Evolutionary conservation across 169 alveolate species (phyloP), one percentile per base, ranked within the genome.

Genomic region (Cryptosporidium sp.): DNA sequence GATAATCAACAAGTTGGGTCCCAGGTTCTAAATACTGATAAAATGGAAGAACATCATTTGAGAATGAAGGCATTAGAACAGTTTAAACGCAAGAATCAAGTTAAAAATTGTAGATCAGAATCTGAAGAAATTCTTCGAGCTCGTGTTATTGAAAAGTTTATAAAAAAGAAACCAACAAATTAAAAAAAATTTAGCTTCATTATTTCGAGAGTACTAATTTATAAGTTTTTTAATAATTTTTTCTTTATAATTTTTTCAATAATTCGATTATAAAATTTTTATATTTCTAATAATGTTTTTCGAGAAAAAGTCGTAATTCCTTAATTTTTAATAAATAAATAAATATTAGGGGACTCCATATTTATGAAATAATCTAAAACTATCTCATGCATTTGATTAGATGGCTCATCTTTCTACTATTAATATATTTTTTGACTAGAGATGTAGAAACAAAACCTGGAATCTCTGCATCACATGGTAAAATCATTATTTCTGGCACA

Each of bases 401-500:
- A 21, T 73, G 86, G 86, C 9, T 55, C 29, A 51, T 70, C 62
- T n/a, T 73, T 52, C 18, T 59, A 9, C n/a, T 21, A 5, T 7
- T 55, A 23, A 23, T 73, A 58, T 37, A 33, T 31, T 71, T 23
- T 71, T 26, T 52, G 39, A 43, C n/a, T 29, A 26, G 33, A 43
- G n/a, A 73, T 9, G 86, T 73, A 14, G 86, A 52, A 55, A 45
- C 68, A 33, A 73, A 73, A 33, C 86, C 86, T 12, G 86, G 86
- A 26, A 73, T 73, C 4, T 73, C 86, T 3, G 86, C 59, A 59
- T 73, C 86, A 18, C 86, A 73, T 35, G 86, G 86, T 31, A 73
- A 73, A 41, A 39, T 73, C 3, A 14, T 73, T 29, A 59, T 26
- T 59, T 73, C 86, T 8, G 12, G 67, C 26, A 16, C 86, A 52